Conservation (phyloP, 192 early-diverging fungal genomes). For the Podila horticola region DNA sequence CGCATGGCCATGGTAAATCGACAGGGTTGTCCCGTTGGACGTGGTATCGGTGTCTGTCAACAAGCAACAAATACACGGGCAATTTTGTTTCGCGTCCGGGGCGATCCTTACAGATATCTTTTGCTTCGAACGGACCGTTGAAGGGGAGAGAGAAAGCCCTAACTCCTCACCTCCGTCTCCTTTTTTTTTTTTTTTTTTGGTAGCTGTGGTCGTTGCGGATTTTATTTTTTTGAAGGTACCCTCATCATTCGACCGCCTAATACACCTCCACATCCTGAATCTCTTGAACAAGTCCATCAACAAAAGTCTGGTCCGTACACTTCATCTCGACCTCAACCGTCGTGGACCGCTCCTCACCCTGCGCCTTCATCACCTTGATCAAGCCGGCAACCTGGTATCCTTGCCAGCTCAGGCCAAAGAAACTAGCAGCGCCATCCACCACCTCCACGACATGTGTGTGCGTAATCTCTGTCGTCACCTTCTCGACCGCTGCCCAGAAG, state of each 20-base stretch:
- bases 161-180: background rate
- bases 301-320: conserved; percentile 64
- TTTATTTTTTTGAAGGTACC: background rate
- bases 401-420: conserved; percentile 67
- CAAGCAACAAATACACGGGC: too few relatives aligned
- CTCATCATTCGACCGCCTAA: background rate
- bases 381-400: conserved; percentile 66
- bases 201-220: background rate
- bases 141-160: too few relatives aligned
- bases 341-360: conserved; percentile 3
- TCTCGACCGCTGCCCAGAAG: conserved; percentile 59
- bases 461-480: conserved; percentile 53
- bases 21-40: too few relatives aligned
- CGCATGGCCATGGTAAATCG: too few relatives aligned
- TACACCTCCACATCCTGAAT: conserved; percentile 28
- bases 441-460: conserved; percentile 67
- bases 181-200: background rate
- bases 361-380: conserved; percentile 54
- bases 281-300: conserved; percentile 56
- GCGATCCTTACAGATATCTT: too few relatives aligned
- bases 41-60: too few relatives aligned
- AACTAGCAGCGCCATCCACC: conserved; percentile 65
- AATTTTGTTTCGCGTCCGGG: too few relatives aligned
- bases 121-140: too few relatives aligned
- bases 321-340: conserved; percentile 64